Evolutionary conservation across 257 asterid species (phyloP), one percentile per base, ranked within the genome.

Genomic region (Rubia yunnanensis): DNA sequence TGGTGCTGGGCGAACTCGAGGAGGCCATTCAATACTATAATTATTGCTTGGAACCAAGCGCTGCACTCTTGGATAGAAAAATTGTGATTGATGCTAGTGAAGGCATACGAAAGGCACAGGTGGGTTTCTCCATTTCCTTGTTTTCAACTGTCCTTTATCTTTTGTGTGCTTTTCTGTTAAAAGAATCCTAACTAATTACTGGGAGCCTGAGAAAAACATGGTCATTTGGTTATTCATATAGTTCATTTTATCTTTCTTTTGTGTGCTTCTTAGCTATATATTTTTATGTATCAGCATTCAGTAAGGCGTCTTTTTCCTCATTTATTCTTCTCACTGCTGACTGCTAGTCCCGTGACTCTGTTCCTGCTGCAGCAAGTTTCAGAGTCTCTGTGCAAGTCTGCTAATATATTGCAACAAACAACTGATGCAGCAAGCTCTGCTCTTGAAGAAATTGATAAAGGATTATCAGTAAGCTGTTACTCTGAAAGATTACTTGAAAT

Each of bases 71-170:
- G 63, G 99, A 89, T 77, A 89, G 99, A 81, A 87, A 87, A 79
- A 61, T 87, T 68, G 76, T 80, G 52, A 77, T 89, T 83, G 99
- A 92, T 72, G 97, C 99, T 71, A 88, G 90, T 48, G 87, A 82
- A 75, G 88, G 97, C 74, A 77, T 86, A 74, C 87, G 83, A 55
- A 89, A 84, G 84, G 88, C 97, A 71, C 86, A 85, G 95, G 98
- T 87, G 77, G 69, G 34, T 52, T 49, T 68, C 73, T 55, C 39
- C 20, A 8, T 64, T 22, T 58, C 22, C 7, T 20, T 2, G 26
- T 49, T 48, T 48, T 17, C 54, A 1, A 3, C 8, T 18, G 20
- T 48, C 10, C 54, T 18, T 48, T 30, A 6, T 32, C 22, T 27
- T 34, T 56, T 2, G 8, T 4, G 7, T 32, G 17, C 13, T 39